A percentile compares a stretch with the other conserved stretches of the same genome.
These are phyloP conservation scores for Rhodotorula sp. DNA, from an alignment of 1,284 basidiomycete genomes.

Conservation along the genomic window DNA sequence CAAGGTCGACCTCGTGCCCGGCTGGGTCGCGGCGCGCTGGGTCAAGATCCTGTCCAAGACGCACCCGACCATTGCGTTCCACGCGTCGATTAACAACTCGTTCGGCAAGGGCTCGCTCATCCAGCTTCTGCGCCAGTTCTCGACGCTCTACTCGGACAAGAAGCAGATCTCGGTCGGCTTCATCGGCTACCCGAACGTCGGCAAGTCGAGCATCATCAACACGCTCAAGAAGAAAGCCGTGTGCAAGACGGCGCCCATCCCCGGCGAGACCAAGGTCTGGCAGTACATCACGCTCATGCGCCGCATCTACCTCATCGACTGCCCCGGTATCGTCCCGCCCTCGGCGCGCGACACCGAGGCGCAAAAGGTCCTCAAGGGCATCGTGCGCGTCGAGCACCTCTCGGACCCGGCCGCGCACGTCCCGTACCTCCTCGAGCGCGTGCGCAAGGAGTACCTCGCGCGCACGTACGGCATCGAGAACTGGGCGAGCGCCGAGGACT, in stretches of 20 bases:
- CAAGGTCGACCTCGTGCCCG: conserved; percentile 97
- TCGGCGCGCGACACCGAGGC: conserved; percentile 88
- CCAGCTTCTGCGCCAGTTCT: conserved; percentile 94
- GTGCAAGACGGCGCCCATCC: conserved; percentile 93
- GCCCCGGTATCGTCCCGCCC: conserved; percentile 95
- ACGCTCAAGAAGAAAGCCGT: conserved; percentile 98
- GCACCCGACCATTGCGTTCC: conserved; percentile 96
- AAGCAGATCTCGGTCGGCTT: conserved; percentile 99
- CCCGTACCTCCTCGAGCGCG: conserved; percentile 78
- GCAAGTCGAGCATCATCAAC: conserved; percentile 97
- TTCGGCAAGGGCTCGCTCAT: conserved; percentile 98
- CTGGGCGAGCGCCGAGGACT: conserved; percentile 68
- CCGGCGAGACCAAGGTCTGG: conserved; percentile 99
- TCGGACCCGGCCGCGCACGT: conserved; percentile 93
- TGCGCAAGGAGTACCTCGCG: conserved; percentile 88
- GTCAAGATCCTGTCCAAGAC: conserved; percentile 92
- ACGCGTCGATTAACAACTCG: conserved; percentile 97
- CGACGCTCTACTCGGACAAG: conserved; percentile 95
- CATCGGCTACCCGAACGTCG: conserved; percentile 97
- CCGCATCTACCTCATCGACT: conserved; percentile 98
- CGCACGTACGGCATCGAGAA: conserved; percentile 79
- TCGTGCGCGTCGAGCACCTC: conserved; percentile 93
- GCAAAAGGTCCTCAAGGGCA: conserved; percentile 92
- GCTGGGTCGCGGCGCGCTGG: conserved; percentile 99
- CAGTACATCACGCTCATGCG: conserved; percentile 97